Evolutionary conservation across 352 stramenopile genomes (phyloP).

Genomic region (Phytopythium helicoides): DNA sequence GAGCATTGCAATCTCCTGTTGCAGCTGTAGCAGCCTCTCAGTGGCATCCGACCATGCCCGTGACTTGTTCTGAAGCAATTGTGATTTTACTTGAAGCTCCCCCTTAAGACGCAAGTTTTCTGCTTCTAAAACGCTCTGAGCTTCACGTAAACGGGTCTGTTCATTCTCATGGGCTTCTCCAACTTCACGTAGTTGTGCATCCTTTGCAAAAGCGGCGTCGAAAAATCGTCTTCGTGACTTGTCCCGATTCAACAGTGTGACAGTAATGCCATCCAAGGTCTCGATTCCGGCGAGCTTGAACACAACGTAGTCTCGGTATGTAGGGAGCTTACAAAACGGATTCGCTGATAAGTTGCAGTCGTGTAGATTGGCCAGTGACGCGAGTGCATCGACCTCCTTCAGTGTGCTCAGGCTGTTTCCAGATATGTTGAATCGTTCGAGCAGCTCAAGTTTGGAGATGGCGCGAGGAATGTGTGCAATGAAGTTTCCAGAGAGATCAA

Average conservation of each 20-base stretch:
- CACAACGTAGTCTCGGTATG: conserved; percentile 72
- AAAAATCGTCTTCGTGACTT: conserved; percentile 65
- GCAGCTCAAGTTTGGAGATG: conserved; percentile 39
- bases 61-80: conserved; percentile 81
- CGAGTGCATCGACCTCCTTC: conserved; percentile 65
- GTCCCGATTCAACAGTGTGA: conserved; percentile 46
- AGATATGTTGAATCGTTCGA: conserved; percentile 65
- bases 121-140: conserved; percentile 57
- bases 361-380: conserved; percentile 58
- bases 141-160: conserved; percentile 53
- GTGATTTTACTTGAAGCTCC: conserved; percentile 79
- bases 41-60: conserved; percentile 79
- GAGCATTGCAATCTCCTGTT: conserved; percentile 83
- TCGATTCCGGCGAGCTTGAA: conserved; percentile 64
- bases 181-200: conserved; percentile 42
- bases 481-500: conserved; percentile 82
- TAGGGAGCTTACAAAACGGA: conserved; percentile 71
- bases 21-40: conserved; percentile 68
- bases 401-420: conserved; percentile 75
- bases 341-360: conserved; percentile 61
- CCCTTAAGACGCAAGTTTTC: conserved; percentile 73
- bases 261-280: conserved; percentile 46
- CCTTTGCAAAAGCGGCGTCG: conserved; percentile 53
- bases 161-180: conserved; percentile 43
- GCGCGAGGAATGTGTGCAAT: conserved; percentile 67